Conservation (phyloP, 495 filamentous ascomycete genomes). For the Extremus antarcticus region DNA sequence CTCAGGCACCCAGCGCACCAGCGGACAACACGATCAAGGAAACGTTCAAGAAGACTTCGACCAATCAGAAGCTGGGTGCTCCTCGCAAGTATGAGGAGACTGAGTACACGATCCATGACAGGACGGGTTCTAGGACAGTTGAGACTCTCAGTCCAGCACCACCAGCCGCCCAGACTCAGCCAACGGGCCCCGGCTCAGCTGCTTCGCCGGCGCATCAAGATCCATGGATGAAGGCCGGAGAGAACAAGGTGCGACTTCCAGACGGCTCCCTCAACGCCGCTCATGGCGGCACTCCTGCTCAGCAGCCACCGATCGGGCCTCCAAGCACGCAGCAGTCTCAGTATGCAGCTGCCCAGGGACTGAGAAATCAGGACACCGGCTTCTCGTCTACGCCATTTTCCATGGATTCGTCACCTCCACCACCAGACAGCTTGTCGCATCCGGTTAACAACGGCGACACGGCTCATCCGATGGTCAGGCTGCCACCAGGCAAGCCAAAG, state of each 20-base stretch:
- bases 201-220: conserved; percentile 7
- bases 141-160: conserved; percentile 11
- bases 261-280: conserved; percentile 16
- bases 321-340: neutral
- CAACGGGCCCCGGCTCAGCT: conserved; percentile 6
- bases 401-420: conserved; percentile 20
- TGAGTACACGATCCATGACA: conserved; percentile 16
- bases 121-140: conserved; percentile 9
- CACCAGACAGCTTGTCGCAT: conserved; percentile 28
- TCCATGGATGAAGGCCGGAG: neutral
- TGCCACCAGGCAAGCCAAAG: conserved; percentile 24
- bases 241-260: conserved; percentile 18
- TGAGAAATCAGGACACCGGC: conserved; percentile 2
- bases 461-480: conserved; percentile 26
- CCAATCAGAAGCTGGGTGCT: conserved; percentile 3
- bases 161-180: conserved; percentile 19
- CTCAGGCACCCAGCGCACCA: neutral
- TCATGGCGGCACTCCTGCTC: conserved; percentile 5
- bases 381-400: neutral
- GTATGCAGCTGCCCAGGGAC: neutral
- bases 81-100: conserved; percentile 5
- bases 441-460: conserved; percentile 24
- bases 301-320: conserved; percentile 12
- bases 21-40: conserved; percentile 11
- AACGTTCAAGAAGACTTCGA: conserved; percentile 19